Evolutionary conservation across 768 basidiomycete species (phyloP).

Genomic region (Leccinum boreale): DNA sequence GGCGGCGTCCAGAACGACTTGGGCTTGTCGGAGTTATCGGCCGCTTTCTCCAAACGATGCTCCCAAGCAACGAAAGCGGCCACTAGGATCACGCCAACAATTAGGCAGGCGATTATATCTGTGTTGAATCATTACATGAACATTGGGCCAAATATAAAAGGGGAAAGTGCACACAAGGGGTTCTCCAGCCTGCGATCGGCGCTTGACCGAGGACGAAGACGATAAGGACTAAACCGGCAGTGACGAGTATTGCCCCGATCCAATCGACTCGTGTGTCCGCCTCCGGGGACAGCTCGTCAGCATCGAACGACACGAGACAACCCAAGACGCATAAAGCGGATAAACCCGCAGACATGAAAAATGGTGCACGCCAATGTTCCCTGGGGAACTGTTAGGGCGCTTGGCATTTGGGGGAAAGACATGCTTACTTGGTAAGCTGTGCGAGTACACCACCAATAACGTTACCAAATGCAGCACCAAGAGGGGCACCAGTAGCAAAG

Average conservation of each 20-base stretch:
- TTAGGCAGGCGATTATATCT: conserved; percentile 72
- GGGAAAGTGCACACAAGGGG: conserved; percentile 40
- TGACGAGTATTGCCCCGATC: conserved; percentile 67
- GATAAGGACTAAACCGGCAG: conserved; percentile 63
- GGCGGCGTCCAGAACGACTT: conserved; percentile 42
- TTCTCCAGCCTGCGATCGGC: conserved; percentile 59
- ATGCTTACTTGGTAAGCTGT: conserved; percentile 41
- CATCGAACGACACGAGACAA: conserved; percentile 58
- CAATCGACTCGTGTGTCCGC: conserved; percentile 62
- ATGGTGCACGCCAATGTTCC: conserved; percentile 63
- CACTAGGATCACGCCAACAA: conserved; percentile 57
- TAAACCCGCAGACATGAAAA: conserved; percentile 60
- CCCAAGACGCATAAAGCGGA: conserved; percentile 48
- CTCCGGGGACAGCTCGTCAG: conserved; percentile 43
- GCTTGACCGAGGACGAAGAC: conserved; percentile 74
- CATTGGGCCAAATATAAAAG: conserved; percentile 15
- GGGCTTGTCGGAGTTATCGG: conserved; percentile 6
- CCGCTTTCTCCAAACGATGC: conserved; percentile 46
- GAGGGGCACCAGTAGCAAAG: conserved; percentile 80
- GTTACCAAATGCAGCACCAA: conserved; percentile 72
- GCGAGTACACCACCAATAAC: conserved; percentile 69
- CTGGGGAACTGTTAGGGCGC: conserved; percentile 13
- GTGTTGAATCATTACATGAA: conserved; percentile 6
- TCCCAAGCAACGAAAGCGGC: conserved; percentile 66
- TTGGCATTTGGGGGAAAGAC: background rate